Conservation (phyloP, 257 asterid species). For the Capsicum rhomboideum region DNA sequence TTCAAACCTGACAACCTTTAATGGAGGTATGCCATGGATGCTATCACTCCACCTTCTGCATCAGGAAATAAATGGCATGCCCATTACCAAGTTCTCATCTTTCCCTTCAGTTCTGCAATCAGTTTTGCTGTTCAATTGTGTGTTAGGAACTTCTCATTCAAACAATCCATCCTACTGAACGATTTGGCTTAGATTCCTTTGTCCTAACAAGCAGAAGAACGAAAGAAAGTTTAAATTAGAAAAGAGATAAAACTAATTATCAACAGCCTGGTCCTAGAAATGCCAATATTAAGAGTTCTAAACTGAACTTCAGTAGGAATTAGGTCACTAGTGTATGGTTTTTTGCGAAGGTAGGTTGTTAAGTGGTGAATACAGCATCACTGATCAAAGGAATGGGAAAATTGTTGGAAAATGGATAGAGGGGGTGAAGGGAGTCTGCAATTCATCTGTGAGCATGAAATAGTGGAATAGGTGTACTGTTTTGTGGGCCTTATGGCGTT, state of each 20-base stretch:
- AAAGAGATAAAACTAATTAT: neutral
- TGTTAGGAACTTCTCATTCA: neutral
- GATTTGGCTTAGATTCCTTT: neutral
- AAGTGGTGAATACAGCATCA: neutral
- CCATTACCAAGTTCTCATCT: neutral
- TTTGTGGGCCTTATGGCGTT: neutral
- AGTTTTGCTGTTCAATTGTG: neutral
- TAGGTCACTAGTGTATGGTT: neutral
- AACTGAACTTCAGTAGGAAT: neutral
- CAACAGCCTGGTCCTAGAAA: neutral
- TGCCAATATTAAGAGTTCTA: neutral
- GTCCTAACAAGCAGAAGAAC: neutral
- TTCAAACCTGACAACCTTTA: no score
- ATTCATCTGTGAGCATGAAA: neutral
- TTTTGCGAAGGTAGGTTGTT: neutral
- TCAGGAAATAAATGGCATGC: neutral
- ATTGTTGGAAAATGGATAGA: neutral
- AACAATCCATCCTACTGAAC: neutral
- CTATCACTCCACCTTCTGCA: neutral
- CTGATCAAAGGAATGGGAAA: neutral
- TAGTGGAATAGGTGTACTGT: neutral
- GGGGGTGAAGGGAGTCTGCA: neutral
- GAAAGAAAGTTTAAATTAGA: neutral
- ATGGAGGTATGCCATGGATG: no score
- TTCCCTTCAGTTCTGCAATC: neutral